These are phyloP conservation scores for Thyridium curvatum DNA, from an alignment of 2,329 filamentous ascomycete species.

Conservation along the genomic window DNA sequence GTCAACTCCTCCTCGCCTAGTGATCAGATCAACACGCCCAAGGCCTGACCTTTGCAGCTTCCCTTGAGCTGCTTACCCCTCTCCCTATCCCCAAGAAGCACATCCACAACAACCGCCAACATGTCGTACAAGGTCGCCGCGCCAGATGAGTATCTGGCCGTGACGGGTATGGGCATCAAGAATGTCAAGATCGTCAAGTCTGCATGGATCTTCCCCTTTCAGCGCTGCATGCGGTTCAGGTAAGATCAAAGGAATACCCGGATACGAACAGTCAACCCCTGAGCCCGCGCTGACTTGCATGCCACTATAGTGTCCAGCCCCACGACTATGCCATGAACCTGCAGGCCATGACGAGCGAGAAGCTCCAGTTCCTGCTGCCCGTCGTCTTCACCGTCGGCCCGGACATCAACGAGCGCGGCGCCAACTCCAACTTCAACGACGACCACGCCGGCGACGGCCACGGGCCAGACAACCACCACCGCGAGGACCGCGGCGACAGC, in stretches of 20 bases:
- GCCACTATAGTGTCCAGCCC: constrained; percentile 50
- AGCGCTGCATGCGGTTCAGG: constrained; percentile 53
- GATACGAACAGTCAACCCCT: neutral
- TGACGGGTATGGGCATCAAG: constrained; percentile 72
- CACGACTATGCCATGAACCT: constrained; percentile 79
- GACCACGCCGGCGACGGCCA: neutral
- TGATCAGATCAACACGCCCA: too few species aligned
- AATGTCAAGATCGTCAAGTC: constrained; percentile 76
- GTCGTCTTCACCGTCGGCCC: constrained; percentile 85
- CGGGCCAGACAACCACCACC: constrained; percentile 15
- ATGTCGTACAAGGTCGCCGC: constrained; percentile 64
- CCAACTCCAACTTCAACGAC: constrained; percentile 22
- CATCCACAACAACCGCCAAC: constrained; percentile 21
- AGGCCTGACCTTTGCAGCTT: too few species aligned
- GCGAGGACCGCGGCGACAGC: constrained; percentile 51
- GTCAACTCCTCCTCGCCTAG: too few species aligned
- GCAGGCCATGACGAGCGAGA: constrained; percentile 86
- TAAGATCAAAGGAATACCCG: constrained; percentile 1
- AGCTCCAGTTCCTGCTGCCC: constrained; percentile 74
- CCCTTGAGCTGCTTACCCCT: neutral
- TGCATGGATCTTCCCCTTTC: constrained; percentile 64
- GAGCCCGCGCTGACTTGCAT: neutral
- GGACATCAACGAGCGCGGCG: constrained; percentile 56
- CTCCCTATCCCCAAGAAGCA: neutral
- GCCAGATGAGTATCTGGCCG: constrained; percentile 79